Percentiles rank a stretch among this genome's conserved stretches.
Evolutionary conservation across 495 filamentous ascomycete species (phyloP).

Genomic region (Sordaria brevicollis): DNA sequence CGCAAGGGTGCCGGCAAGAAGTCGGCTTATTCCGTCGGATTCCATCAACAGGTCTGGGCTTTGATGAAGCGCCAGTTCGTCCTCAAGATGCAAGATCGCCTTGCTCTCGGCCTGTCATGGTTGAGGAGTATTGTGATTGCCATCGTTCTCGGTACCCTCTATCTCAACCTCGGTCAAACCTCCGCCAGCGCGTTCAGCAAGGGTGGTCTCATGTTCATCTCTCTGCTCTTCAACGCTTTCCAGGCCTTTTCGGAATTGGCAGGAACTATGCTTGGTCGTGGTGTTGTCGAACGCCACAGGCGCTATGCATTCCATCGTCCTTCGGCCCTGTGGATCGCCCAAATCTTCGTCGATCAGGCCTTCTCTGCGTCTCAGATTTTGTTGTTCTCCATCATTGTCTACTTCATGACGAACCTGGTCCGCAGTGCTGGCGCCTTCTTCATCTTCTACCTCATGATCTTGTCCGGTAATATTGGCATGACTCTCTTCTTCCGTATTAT

Average conservation of each 20-base stretch:
- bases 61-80: constrained; percentile 74
- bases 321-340: constrained; percentile 68
- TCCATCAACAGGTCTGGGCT: constrained; percentile 70
- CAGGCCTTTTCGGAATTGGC: constrained; percentile 67
- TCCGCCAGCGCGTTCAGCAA: constrained; percentile 65
- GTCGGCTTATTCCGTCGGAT: constrained; percentile 73
- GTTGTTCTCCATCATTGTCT: constrained; percentile 65
- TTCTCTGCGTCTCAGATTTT: constrained; percentile 59
- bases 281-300: constrained; percentile 69
- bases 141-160: constrained; percentile 69
- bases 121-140: constrained; percentile 64
- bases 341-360: constrained; percentile 66
- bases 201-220: constrained; percentile 66
- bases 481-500: constrained; percentile 72
- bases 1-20: constrained; percentile 52
- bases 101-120: constrained; percentile 66
- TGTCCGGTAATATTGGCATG: constrained; percentile 65
- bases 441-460: constrained; percentile 61
- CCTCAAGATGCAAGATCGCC: constrained; percentile 77
- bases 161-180: constrained; percentile 55
- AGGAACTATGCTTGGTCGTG: constrained; percentile 59
- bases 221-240: constrained; percentile 71
- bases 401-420: constrained; percentile 66
- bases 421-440: constrained; percentile 66
- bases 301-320: constrained; percentile 72